These are phyloP conservation scores for Pseudomonodictys pantanalensis DNA, from an alignment of 495 filamentous ascomycete genomes.

Conservation along the genomic window DNA sequence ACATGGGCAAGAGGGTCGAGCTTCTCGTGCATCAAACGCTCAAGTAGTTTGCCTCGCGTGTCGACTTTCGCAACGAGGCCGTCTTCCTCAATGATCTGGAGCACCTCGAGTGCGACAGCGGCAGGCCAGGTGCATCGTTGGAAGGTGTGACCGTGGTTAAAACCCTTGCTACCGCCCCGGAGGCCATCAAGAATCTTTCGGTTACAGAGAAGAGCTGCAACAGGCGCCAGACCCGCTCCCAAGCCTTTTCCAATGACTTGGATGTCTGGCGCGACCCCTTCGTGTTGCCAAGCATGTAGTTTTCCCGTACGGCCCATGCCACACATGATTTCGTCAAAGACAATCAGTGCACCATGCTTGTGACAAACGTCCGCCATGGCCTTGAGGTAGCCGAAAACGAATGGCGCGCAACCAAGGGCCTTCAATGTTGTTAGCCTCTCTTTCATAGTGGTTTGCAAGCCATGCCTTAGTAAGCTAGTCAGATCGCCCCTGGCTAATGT, in stretches of 20 bases:
- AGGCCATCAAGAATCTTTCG: conserved; percentile 25
- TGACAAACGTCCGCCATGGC: conserved; percentile 62
- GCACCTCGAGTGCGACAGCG: conserved; percentile 60
- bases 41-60: conserved; percentile 51
- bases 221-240: conserved; percentile 24
- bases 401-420: conserved; percentile 63
- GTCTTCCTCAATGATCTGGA: conserved; percentile 56
- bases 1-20: conserved; percentile 55
- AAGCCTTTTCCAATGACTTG: conserved; percentile 44
- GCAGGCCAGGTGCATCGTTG: conserved; percentile 60
- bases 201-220: conserved; percentile 26
- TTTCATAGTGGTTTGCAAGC: background rate
- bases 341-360: conserved; percentile 63
- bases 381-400: conserved; percentile 61
- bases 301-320: conserved; percentile 47
- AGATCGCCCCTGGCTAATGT: background rate
- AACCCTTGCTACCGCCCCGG: conserved; percentile 15
- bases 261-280: conserved; percentile 45
- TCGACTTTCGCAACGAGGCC: conserved; percentile 54
- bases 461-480: too few species aligned
- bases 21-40: conserved; percentile 43
- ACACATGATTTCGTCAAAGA: conserved; percentile 78
- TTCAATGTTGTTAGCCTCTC: conserved; percentile 26
- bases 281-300: conserved; percentile 45
- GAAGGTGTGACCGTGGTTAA: conserved; percentile 43